phyloP scores from a whole-genome alignment of 2,329 filamentous ascomycete species.

The Sporothrix luriei region DNA sequence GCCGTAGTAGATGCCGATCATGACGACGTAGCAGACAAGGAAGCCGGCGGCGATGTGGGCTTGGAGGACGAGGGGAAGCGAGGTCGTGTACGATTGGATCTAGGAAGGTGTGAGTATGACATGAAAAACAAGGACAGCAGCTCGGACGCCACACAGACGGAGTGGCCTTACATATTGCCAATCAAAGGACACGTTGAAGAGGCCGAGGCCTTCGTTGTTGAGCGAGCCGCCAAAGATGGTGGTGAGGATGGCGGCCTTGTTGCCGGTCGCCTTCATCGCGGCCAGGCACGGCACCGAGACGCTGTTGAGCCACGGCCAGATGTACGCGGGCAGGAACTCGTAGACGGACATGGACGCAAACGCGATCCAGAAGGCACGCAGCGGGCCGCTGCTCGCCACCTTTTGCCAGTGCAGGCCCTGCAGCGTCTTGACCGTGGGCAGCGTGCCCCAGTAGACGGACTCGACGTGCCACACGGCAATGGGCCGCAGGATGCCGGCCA shows the following conservation, averaged over 20 bases:
- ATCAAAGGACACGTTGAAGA: conserved; percentile 55
- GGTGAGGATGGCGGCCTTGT: conserved; percentile 49
- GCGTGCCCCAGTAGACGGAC: conserved; percentile 58
- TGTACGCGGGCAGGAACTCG: conserved; percentile 59
- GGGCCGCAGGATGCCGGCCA: conserved; percentile 57
- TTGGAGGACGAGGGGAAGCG: conserved; percentile 57
- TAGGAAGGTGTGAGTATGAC: conserved; percentile 37
- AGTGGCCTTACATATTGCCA: conserved; percentile 56
- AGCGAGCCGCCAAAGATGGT: conserved; percentile 55
- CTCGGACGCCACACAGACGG: conserved; percentile 19
- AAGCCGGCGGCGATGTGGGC: conserved; percentile 51
- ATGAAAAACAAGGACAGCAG: not conserved
- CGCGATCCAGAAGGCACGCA: conserved; percentile 56
- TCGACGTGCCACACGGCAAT: conserved; percentile 60
- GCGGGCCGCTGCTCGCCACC: conserved; percentile 53
- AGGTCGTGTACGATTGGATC: conserved; percentile 58
- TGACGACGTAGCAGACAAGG: conserved; percentile 52
- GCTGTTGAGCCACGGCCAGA: conserved; percentile 58
- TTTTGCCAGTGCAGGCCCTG: conserved; percentile 59
- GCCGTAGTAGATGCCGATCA: conserved; percentile 57
- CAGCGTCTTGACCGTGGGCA: conserved; percentile 57
- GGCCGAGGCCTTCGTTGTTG: conserved; percentile 56
- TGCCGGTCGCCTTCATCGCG: conserved; percentile 53
- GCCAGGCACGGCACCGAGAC: conserved; percentile 59
- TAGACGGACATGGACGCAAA: conserved; percentile 51